Evolutionary conservation across 345 rosid genomes (phyloP), one percentile per base, ranked within the genome.

Genomic region (Pugionium dolabratum): DNA sequence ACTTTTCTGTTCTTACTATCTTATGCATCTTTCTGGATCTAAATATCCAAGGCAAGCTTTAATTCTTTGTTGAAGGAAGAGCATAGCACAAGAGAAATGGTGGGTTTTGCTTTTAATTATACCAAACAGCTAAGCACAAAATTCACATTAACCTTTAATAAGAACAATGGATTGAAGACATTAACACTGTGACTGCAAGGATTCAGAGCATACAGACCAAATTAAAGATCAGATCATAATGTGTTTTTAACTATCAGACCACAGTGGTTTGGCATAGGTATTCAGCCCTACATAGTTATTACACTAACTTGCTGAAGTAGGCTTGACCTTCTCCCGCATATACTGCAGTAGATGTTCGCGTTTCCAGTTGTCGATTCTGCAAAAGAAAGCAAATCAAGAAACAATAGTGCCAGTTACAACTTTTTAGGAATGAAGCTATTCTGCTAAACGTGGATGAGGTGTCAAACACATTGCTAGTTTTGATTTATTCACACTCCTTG

Each of bases 331-430:
- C 85, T 80, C 93, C 29, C 65, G 69, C 66, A 93, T 65, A 84
- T 87, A 93, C 79, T 85, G 97, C 53, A 85, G 75, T 30, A 93
- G 18, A 70, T 93, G 98, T 70, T 93, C 97, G 1, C 96, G 96
- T 80, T 93, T 89, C 98, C 98, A 93, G 66, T 89, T 93, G 84
- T 93, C 97, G 32, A 89, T 85, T 78, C 98, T 93, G 91, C 79
- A 18, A 18, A 18, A 18, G 18, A 18, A 18, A 18, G 18, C 18
- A 18, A 59, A 59, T 18, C 55, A 27, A 50, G 49, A 26, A 11
- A 18, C n/a, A 54, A 64, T 9, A 18, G 63, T 18, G 51, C 18
- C 45, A 69, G 27, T 45, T n/a, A 57, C 40, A 46, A 8, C 9
- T 1, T 51, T 27, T 5, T 25, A 28, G 44, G 29, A 52, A 51